These are phyloP conservation scores for Lactifluus hygrophoroides DNA, from an alignment of 768 basidiomycete genomes.

Conservation along the genomic window DNA sequence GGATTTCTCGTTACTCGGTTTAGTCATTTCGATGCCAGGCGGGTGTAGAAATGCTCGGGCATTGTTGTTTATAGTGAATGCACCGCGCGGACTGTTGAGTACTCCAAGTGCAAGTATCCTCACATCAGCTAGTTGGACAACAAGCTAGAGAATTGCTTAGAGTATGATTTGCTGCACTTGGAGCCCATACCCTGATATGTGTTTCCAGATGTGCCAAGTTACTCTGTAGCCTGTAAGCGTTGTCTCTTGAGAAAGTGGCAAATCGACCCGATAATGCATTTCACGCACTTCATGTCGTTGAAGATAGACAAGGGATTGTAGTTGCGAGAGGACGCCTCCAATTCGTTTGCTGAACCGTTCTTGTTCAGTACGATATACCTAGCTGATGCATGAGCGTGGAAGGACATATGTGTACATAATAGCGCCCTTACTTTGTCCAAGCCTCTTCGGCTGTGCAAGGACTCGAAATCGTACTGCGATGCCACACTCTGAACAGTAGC, in stretches of 20 bases:
- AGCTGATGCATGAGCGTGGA: neutral
- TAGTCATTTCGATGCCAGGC: conserved; percentile 43
- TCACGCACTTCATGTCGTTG: conserved; percentile 66
- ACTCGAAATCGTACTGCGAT: conserved; percentile 51
- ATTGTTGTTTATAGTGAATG: conserved; percentile 53
- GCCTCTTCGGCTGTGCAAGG: conserved; percentile 73
- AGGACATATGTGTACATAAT: conserved; percentile 15
- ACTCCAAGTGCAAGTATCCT: conserved; percentile 67
- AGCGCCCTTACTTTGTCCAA: conserved; percentile 60
- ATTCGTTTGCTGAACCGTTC: conserved; percentile 65
- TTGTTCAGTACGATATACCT: conserved; percentile 73
- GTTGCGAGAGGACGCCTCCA: conserved; percentile 55
- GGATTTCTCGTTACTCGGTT: neutral
- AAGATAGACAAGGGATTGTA: conserved; percentile 63
- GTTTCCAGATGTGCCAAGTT: conserved; percentile 62
- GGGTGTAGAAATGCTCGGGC: conserved; percentile 65
- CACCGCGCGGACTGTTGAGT: conserved; percentile 46
- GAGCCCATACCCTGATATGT: conserved; percentile 46
- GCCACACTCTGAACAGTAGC: conserved; percentile 55
- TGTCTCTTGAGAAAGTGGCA: conserved; percentile 1
- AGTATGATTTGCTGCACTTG: neutral
- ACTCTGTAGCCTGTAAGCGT: conserved; percentile 46
- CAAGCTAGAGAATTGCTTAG: conserved; percentile 36
- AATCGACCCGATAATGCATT: neutral
- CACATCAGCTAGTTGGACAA: conserved; percentile 63